Percentiles rank a stretch among this genome's conserved stretches.
Evolutionary conservation across 805 yeast species (phyloP).

Genomic region (Kodamaea sagamina): DNA sequence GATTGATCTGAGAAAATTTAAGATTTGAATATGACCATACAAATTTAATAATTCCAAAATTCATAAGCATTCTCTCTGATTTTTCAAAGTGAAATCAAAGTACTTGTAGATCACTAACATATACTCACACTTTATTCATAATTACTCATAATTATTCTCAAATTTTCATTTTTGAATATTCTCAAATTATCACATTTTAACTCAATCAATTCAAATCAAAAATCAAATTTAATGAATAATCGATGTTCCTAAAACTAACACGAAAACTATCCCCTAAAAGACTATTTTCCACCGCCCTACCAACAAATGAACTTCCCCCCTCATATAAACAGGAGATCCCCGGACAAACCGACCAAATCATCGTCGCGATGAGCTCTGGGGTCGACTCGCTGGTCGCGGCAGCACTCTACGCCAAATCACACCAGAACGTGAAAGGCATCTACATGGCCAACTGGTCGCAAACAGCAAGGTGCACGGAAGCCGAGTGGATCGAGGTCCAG

Average conservation of each 20-base stretch:
- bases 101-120: no score
- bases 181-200: no score
- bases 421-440: slow-evolving; percentile 69
- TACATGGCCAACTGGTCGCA: slow-evolving; percentile 94
- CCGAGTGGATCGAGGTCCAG: slow-evolving; percentile 86
- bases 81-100: no score
- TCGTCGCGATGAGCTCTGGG: slow-evolving; percentile 94
- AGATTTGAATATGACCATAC: no score
- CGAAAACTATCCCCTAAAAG: background rate
- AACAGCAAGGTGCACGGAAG: slow-evolving; percentile 71
- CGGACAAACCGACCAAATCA: slow-evolving; percentile 53
- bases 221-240: no score
- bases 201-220: no score
- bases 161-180: no score
- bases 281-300: background rate
- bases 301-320: slow-evolving; percentile 5
- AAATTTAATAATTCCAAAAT: no score
- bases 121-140: no score
- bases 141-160: no score
- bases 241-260: slow-evolving; percentile 1
- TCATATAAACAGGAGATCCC: slow-evolving; percentile 48
- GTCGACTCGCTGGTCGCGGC: slow-evolving; percentile 95
- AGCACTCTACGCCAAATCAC: slow-evolving; percentile 55
- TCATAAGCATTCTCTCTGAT: no score
- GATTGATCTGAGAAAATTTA: no score